Conservation (phyloP, 192 early-diverging fungal genomes). For the Umbelopsis sp. region DNA sequence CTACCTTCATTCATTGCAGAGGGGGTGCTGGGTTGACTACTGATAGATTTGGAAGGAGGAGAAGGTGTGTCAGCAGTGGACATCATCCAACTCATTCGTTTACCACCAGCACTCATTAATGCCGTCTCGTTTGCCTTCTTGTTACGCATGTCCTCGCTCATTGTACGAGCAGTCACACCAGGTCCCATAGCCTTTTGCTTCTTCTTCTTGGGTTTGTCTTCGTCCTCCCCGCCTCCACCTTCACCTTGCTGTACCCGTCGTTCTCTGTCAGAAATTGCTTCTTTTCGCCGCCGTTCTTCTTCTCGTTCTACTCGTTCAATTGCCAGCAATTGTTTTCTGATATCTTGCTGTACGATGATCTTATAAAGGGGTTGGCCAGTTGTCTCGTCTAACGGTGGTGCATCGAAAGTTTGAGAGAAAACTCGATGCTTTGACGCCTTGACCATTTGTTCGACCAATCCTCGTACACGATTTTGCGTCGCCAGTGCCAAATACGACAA, state of each 20-base stretch:
- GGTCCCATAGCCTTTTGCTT: conserved; percentile 44
- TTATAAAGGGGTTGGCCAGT: conserved; percentile 67
- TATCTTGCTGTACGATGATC: conserved; percentile 65
- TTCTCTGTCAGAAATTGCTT: conserved; percentile 38
- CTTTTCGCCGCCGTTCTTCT: conserved; percentile 60
- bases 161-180: conserved; percentile 27
- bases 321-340: conserved; percentile 67
- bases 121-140: conserved; percentile 43
- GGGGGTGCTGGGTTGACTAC: conserved; percentile 26
- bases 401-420: conserved; percentile 58
- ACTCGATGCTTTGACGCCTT: conserved; percentile 72
- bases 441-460: conserved; percentile 68
- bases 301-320: conserved; percentile 71
- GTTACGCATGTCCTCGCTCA: conserved; percentile 21
- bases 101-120: conserved; percentile 46
- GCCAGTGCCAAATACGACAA: conserved; percentile 68
- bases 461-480: conserved; percentile 64
- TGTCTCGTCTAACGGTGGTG: conserved; percentile 52
- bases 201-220: conserved; percentile 44
- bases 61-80: conserved; percentile 27
- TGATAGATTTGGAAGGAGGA: conserved; percentile 8
- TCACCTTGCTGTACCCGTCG: conserved; percentile 47
- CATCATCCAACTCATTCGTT: conserved; percentile 50
- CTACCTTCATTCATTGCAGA: conserved; percentile 22
- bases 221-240: conserved; percentile 43